Evolutionary conservation across 371 early-diverging fungal species (phyloP).

Genomic region (Syncephalastrum contaminatum): DNA sequence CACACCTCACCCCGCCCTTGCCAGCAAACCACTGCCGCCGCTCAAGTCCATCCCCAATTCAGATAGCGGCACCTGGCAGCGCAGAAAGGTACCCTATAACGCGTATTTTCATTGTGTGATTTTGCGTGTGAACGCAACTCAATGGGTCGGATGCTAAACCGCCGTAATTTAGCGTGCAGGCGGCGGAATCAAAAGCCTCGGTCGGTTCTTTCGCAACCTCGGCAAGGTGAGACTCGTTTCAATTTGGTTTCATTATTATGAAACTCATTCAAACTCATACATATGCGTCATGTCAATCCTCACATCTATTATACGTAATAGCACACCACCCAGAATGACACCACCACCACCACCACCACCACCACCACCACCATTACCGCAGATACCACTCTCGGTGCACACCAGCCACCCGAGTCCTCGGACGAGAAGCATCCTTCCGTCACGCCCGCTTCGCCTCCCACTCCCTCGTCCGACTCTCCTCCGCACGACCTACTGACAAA

Average conservation of each 20-base stretch:
- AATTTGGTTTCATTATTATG: background rate
- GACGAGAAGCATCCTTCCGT: no score
- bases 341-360: background rate
- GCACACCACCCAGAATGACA: conserved; percentile 1
- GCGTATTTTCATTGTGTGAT: background rate
- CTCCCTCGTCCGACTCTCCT: no score
- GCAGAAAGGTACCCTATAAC: conserved; percentile 11
- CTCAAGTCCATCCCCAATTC: background rate
- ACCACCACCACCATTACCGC: background rate
- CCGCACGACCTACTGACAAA: no score
- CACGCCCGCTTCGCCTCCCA: no score
- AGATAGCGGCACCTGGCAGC: background rate
- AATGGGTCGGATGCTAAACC: no score
- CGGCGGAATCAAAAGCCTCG: conserved; percentile 11
- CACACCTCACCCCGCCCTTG: conserved; percentile 13
- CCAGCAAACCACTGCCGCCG: conserved; percentile 6
- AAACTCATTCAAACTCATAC: background rate
- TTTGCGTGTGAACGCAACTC: background rate
- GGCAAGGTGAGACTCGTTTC: conserved; percentile 11
- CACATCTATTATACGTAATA: background rate
- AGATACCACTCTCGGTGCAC: no score
- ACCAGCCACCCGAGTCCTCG: no score
- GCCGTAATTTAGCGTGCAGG: no score
- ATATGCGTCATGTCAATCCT: conserved; percentile 1
- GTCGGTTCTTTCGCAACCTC: conserved; percentile 11